Base-by-base conservation (phyloP, 768 basidiomycete species). In the Suillus cothurnatus region DNA sequence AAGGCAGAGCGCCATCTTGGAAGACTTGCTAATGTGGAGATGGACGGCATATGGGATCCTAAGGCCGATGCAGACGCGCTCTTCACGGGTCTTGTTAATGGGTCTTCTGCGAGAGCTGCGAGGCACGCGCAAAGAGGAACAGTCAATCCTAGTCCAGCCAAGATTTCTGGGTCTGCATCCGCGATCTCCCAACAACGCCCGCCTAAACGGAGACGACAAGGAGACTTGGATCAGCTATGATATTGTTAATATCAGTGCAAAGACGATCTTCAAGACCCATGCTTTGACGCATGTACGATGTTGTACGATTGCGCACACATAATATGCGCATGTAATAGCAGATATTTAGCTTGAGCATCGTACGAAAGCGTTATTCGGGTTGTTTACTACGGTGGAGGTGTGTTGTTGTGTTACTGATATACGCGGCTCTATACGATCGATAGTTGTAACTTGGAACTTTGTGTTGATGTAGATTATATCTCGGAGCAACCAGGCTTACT, bases 11-110 rank as follows among this genome's bases (percentile, higher is more conserved):
- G 60, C 15, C 49, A 65, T 36, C 17, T 65, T 32, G 52, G 49
- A 14, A 26, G 64, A 53, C 61, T 65, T 3, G 64, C 64, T 14
- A 52, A 62, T 63, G 19, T 65, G 58, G 64, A 65, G 61, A 65
- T 65, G 61, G 64, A 65, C 28, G 60, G 64, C 11, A 65, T 65
- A 41, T 65, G 64, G 64, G 52, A 53, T 49, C 6, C 32, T 21
- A 43, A 53, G 32, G 61, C 52, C 15, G 57, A 61, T 49, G n/a
- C 64, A 21, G 64, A 65, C 26, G 39, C 61, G 7, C 15, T 65
- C 26, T 65, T 65, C 26, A 23, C 23, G 15, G 34, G 34, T 28
- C 36, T 65, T 32, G 31, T 55, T 3, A 55, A 55, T 34, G 53
- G 53, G 12, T 55, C 53, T n/a, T 55, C 53, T 34, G 53, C 53